Conservation (phyloP, 2,329 filamentous ascomycete genomes). For the Tolypocladium paradoxum region DNA sequence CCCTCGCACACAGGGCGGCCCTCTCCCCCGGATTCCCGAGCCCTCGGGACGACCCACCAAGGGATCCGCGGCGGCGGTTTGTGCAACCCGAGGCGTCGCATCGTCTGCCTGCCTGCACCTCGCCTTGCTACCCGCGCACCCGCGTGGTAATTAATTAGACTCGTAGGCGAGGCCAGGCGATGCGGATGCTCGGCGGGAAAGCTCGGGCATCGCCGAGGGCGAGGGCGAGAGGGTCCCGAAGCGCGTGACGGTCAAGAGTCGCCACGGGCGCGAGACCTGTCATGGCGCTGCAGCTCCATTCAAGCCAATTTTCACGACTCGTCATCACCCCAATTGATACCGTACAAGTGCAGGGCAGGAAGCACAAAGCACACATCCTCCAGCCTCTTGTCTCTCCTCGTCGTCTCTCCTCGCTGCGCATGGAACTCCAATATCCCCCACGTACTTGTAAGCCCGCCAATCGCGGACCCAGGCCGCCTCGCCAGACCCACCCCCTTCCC, state of each 20-base stretch:
- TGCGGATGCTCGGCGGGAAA: neutral
- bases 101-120: neutral
- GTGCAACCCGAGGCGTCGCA: neutral
- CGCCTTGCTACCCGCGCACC: neutral
- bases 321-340: too few species aligned
- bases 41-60: neutral
- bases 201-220: neutral
- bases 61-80: neutral
- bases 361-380: too few species aligned
- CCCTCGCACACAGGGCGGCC: neutral
- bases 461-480: neutral
- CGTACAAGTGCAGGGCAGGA: too few species aligned
- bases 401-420: neutral
- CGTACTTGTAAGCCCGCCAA: too few species aligned
- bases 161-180: neutral
- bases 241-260: too few species aligned
- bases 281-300: too few species aligned
- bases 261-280: too few species aligned
- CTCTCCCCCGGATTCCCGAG: neutral
- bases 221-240: too few species aligned
- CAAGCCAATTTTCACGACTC: too few species aligned
- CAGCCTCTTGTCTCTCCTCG: neutral
- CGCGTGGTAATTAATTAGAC: too few species aligned
- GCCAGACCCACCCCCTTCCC: neutral
- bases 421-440: too few species aligned